A percentile compares a stretch with the other conserved stretches of the same genome.
phyloP scores from a whole-genome alignment of 2,329 filamentous ascomycete genomes.

The Biscogniauxia mediterranea region DNA sequence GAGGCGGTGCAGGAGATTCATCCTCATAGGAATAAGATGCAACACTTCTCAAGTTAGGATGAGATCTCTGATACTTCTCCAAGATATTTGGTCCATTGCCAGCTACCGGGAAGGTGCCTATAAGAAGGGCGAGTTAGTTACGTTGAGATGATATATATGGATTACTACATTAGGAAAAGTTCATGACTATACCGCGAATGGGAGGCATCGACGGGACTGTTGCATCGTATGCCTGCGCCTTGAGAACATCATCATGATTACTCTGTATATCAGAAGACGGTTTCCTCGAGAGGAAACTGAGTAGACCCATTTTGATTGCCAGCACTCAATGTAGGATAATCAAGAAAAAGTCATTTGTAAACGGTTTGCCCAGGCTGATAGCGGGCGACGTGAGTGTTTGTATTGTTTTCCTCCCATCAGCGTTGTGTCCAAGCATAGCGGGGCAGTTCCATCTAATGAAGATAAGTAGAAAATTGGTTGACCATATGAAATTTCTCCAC shows the following conservation, averaged over 20 bases:
- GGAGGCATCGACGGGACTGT: slow-evolving; percentile 37
- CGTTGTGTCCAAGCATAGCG: background rate
- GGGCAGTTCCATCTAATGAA: background rate
- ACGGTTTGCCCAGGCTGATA: slow-evolving; percentile 12
- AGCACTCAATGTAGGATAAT: background rate
- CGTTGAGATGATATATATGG: slow-evolving; percentile 15
- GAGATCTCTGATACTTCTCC: slow-evolving; percentile 36
- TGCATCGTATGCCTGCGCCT: slow-evolving; percentile 38
- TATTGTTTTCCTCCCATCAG: background rate
- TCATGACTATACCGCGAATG: slow-evolving; percentile 32
- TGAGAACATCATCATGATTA: slow-evolving; percentile 25
- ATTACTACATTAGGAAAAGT: slow-evolving; percentile 19
- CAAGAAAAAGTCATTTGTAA: slow-evolving; percentile 9
- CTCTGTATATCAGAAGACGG: slow-evolving; percentile 15
- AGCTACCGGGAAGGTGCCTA: slow-evolving; percentile 40
- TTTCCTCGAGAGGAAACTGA: slow-evolving; percentile 35
- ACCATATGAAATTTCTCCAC: too few species aligned
- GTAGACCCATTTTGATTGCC: slow-evolving; percentile 33
- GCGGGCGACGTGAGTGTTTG: background rate
- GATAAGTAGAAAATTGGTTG: background rate
- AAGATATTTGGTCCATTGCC: slow-evolving; percentile 41
- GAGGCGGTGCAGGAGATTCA: slow-evolving; percentile 31
- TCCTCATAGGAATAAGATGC: slow-evolving; percentile 16
- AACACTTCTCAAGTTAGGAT: slow-evolving; percentile 29
- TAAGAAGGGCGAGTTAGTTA: slow-evolving; percentile 18